Evolutionary conservation across 345 rosid species (phyloP).

Genomic region (Populus pruinosa): DNA sequence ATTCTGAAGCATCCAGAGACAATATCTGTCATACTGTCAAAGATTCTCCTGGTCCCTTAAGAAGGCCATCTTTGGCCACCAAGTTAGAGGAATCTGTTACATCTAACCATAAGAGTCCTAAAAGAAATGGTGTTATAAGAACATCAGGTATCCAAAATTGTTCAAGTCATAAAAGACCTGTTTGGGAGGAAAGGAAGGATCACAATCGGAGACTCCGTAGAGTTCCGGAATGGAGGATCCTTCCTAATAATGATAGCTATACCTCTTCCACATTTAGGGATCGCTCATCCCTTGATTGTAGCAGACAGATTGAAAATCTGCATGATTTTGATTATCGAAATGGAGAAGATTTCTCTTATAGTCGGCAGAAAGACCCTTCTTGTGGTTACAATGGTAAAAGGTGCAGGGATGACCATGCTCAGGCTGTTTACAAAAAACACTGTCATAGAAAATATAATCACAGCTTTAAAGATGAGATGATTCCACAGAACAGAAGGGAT

Average conservation of each 20-base stretch:
- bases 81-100: constrained; percentile 27
- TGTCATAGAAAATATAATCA: constrained; percentile 20
- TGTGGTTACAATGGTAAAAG: constrained; percentile 27
- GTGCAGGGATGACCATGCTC: constrained; percentile 21
- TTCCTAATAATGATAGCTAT: constrained; percentile 18
- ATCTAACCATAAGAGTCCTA: constrained; percentile 23
- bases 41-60: constrained; percentile 25
- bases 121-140: constrained; percentile 15
- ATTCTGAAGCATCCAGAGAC: constrained; percentile 33
- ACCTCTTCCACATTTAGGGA: constrained; percentile 24
- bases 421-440: constrained; percentile 14
- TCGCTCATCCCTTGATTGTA: constrained; percentile 23
- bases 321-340: constrained; percentile 25
- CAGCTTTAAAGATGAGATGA: constrained; percentile 27
- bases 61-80: constrained; percentile 23
- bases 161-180: constrained; percentile 22
- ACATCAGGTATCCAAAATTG: constrained; percentile 14
- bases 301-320: constrained; percentile 25
- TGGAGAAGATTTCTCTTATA: constrained; percentile 23
- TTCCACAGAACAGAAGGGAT: constrained; percentile 23
- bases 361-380: constrained; percentile 18
- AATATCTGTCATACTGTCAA: constrained; percentile 24
- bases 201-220: constrained; percentile 23
- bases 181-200: constrained; percentile 17
- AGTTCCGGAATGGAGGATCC: constrained; percentile 16